Evolutionary conservation across 352 stramenopile genomes (phyloP), one percentile per base, ranked within the genome.

Genomic region (Aphanomyces cochlioides): DNA sequence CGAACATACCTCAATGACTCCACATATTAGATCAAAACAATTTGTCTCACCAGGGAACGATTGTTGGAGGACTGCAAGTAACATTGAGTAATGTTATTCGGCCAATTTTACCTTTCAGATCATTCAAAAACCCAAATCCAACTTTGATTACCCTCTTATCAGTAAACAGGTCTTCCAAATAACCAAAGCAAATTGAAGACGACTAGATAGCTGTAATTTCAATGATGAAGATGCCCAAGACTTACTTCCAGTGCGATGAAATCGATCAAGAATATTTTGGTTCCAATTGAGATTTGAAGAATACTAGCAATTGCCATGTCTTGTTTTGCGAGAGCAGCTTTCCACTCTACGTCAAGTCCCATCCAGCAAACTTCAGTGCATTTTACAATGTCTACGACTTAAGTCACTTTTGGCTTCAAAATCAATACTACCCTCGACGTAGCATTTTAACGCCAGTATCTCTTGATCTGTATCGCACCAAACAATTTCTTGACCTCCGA

Each of bases 291-390:
- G n/a, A 70, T 8, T 28, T 70, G 64, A 15, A 70, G 39, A n/a
- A 70, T 38, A 36, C 64, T 70, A 17, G 64, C 64, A 7, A 70
- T 12, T 15, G 43, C 53, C 38, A 50, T 61, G 7, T 70, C 64
- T 10, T 60, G 15, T 47, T 70, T 70, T 7, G 47, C 13, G 28
- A 54, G 19, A 12, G 56, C n/a, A 21, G 64, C 43, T 7, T 56
- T 47, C 64, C 64, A 70, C 40, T 70, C 64, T n/a, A 70, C 64
- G 47, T 70, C 64, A 4, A 70, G 12, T 5, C 64, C 64, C 15
- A 70, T 10, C 64, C 64, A 70, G 17, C 43, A 37, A 17, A 28
- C 13, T 4, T 69, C 4, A 21, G 7, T 34, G n/a, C 59, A 2
- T 5, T 57, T 37, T 5, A 69, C 12, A 38, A 65, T 5, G 3